Conservation (phyloP, 345 rosid species). For the Microcos paniculata region DNA sequence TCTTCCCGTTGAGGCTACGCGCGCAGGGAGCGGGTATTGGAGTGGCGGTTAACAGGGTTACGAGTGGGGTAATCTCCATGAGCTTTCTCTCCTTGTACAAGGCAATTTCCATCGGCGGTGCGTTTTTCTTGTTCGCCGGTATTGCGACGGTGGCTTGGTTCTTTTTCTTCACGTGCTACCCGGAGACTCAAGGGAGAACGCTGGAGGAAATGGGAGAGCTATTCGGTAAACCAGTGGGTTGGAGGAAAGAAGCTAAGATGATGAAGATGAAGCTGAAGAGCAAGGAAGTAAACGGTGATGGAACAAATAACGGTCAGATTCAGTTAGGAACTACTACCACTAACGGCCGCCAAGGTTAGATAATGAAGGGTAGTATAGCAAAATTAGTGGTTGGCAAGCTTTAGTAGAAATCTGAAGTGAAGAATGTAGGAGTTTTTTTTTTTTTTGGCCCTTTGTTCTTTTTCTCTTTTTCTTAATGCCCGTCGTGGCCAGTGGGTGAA, state of each 20-base stretch:
- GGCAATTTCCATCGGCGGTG: slow-evolving; percentile 73
- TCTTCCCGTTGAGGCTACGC: slow-evolving; percentile 79
- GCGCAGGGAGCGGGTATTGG: slow-evolving; percentile 80
- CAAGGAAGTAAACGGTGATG: slow-evolving; percentile 4
- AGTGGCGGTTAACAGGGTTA: slow-evolving; percentile 63
- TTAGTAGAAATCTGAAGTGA: background rate
- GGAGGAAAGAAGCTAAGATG: slow-evolving; percentile 42
- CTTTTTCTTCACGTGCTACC: slow-evolving; percentile 57
- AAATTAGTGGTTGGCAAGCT: background rate
- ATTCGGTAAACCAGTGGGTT: slow-evolving; percentile 49
- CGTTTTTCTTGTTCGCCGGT: slow-evolving; percentile 65
- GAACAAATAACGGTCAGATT: slow-evolving; percentile 16
- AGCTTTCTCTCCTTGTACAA: slow-evolving; percentile 50
- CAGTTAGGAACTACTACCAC: slow-evolving; percentile 17
- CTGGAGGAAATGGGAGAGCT: slow-evolving; percentile 79
- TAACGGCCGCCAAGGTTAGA: background rate
- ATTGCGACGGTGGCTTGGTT: slow-evolving; percentile 51
- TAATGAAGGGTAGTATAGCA: background rate
- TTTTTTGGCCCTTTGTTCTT: background rate
- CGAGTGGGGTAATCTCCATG: slow-evolving; percentile 76
- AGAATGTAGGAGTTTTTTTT: background rate
- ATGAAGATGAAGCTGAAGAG: slow-evolving; percentile 13
- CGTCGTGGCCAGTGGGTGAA: too few relatives aligned
- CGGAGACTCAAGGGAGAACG: slow-evolving; percentile 82
- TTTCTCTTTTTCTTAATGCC: background rate